These are phyloP conservation scores for Aspergillus amoenus DNA, from an alignment of 2,329 filamentous ascomycete species.

Conservation along the genomic window DNA sequence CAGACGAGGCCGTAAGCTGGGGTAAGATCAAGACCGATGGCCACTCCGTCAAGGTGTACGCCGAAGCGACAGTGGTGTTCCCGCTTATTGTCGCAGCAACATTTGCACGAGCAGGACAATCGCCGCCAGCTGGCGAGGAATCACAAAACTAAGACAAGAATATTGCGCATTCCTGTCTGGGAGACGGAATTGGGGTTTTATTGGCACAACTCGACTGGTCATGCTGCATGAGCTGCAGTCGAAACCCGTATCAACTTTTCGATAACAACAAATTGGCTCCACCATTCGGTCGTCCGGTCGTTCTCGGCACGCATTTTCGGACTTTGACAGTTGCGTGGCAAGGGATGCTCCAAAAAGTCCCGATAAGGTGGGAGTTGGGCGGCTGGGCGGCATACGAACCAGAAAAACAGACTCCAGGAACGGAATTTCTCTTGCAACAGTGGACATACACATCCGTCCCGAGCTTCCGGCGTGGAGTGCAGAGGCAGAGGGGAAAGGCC, in stretches of 20 bases:
- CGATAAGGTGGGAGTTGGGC: neutral
- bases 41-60: constrained; percentile 84
- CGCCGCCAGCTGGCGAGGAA: constrained; percentile 3
- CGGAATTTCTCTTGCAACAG: neutral
- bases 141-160: constrained; percentile 12
- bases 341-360: neutral
- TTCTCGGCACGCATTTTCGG: neutral
- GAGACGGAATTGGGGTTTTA: neutral
- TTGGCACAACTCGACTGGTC: neutral
- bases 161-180: neutral
- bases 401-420: constrained; percentile 1
- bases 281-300: neutral
- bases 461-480: constrained; percentile 1
- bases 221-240: constrained; percentile 4
- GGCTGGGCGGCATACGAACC: neutral
- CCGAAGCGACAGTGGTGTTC: constrained; percentile 67
- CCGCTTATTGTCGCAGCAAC: constrained; percentile 67
- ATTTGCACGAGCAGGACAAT: constrained; percentile 52
- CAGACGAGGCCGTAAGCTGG: constrained; percentile 97
- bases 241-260: constrained; percentile 1
- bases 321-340: neutral
- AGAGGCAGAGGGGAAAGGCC: neutral
- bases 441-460: neutral
- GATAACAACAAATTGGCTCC: neutral
- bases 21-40: constrained; percentile 93